Conservation (phyloP, 257 asterid genomes). For the Solanum chiquidenum region DNA sequence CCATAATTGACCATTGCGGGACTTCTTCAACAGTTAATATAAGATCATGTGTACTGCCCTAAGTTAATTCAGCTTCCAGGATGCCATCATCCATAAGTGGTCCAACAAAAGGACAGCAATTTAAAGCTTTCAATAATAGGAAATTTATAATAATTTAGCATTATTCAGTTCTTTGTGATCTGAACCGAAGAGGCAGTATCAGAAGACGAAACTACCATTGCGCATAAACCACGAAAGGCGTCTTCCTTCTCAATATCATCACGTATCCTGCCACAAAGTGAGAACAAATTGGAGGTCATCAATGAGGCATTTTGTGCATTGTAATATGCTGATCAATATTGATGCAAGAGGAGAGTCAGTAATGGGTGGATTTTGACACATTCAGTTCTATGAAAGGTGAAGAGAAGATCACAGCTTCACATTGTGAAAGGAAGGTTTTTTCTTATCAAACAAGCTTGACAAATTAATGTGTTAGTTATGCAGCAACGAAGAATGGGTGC, state of each 20-base stretch:
- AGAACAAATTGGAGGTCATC: neutral
- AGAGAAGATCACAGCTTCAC: neutral
- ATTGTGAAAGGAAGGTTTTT: neutral
- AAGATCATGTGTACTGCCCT: neutral
- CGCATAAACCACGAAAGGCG: slow-evolving; percentile 92
- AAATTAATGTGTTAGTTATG: neutral
- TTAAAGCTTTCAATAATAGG: neutral
- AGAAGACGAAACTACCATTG: slow-evolving; percentile 47
- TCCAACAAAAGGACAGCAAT: neutral
- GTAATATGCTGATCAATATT: neutral
- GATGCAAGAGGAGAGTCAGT: neutral
- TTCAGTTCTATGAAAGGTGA: neutral
- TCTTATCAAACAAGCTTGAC: neutral
- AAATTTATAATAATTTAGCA: neutral
- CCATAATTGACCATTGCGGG: neutral
- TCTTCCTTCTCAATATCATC: slow-evolving; percentile 97
- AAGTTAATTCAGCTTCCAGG: neutral
- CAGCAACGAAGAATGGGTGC: neutral
- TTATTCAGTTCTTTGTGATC: neutral
- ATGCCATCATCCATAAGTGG: neutral
- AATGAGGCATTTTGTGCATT: neutral
- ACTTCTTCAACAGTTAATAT: neutral
- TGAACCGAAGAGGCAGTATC: neutral
- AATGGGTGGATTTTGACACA: neutral
- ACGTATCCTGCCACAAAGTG: slow-evolving; percentile 63